Evolutionary conservation across 2,329 filamentous ascomycete genomes (phyloP), one percentile per base, ranked within the genome.

Genomic region (Grosmannia clavigera): DNA sequence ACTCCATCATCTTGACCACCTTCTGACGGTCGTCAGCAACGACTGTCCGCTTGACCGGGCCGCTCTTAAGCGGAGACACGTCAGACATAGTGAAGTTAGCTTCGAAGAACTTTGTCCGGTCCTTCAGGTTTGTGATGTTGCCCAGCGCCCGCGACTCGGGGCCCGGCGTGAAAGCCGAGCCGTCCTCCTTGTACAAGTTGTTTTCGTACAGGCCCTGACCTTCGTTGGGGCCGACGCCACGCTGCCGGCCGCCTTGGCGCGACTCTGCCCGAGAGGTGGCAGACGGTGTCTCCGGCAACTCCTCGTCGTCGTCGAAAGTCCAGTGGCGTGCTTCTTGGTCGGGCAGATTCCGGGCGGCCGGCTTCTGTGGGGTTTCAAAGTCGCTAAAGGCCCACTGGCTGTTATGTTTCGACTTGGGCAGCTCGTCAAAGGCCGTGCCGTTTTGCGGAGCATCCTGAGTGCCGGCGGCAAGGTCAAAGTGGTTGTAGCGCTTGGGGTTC

Each of bases 381-480:
- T 96, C 91, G 63, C 90, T 83, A 72, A 97, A 97, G 56, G 84
- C 84, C 91, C 92, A 96, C 63, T 89, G 86, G 64, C 84, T 84
- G 61, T 79, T 76, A 69, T 90, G 85, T 74, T 87, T 89, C 59
- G 78, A 77, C 68, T 79, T 80, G 63, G 74, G 71, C 29, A 70
- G 70, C 58, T 78, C 71, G 25, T 78, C 70, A 27, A 73, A 68
- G 3, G 72, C 65, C 9, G 73, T 66, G 58, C 71, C 74, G n/a
- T 75, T 69, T 64, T 75, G 68, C 16, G 77, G 74, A 22, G 72
- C 72, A 57, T 81, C 77, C 62, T 75, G 72, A 19, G 76, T 80
- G 57, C 83, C 84, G 65, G 90, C 85, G 61, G 80, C 83, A 69
- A 95, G 88, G 62, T 91, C 86, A 69, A 95, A 95, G 73, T 97